These are phyloP conservation scores for Phycomyces blakesleeanus DNA, from an alignment of 192 early-diverging fungal genomes.

Conservation along the genomic window DNA sequence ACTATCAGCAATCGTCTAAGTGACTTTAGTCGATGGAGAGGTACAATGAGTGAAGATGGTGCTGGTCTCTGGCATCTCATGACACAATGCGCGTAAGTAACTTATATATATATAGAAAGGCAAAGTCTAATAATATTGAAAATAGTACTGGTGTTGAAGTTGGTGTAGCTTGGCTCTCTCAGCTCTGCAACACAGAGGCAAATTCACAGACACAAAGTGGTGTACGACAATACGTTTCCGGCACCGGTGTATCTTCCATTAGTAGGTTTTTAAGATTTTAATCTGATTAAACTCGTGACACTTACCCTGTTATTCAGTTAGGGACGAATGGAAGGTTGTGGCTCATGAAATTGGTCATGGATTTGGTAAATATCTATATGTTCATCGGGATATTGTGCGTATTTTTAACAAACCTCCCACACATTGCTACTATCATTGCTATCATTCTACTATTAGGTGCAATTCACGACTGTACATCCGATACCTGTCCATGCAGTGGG, in stretches of 20 bases:
- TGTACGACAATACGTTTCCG: constrained; percentile 52
- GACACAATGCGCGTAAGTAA: constrained; percentile 66
- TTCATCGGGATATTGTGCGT: not conserved
- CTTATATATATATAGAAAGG: no score
- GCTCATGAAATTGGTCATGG: constrained; percentile 93
- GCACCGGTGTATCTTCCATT: constrained; percentile 77
- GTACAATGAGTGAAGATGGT: constrained; percentile 61
- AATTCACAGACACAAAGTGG: constrained; percentile 29
- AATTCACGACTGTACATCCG: constrained; percentile 79
- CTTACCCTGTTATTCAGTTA: constrained; percentile 4
- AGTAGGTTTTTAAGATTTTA: constrained; percentile 18
- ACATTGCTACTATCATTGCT: no score
- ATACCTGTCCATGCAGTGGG: constrained; percentile 57
- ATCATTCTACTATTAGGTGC: constrained; percentile 45
- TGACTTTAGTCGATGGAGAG: constrained; percentile 90
- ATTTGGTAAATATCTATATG: constrained; percentile 50
- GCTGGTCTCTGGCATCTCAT: constrained; percentile 93
- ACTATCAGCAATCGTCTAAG: constrained; percentile 70
- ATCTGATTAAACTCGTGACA: not conserved
- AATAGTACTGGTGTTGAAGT: constrained; percentile 68
- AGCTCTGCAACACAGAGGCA: constrained; percentile 60
- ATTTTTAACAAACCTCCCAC: no score
- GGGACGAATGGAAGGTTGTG: constrained; percentile 90
- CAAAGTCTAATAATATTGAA: not conserved
- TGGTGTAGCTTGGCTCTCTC: constrained; percentile 84